These are phyloP conservation scores for Pluteus cervinus DNA, from an alignment of 768 basidiomycete species.

Conservation along the genomic window DNA sequence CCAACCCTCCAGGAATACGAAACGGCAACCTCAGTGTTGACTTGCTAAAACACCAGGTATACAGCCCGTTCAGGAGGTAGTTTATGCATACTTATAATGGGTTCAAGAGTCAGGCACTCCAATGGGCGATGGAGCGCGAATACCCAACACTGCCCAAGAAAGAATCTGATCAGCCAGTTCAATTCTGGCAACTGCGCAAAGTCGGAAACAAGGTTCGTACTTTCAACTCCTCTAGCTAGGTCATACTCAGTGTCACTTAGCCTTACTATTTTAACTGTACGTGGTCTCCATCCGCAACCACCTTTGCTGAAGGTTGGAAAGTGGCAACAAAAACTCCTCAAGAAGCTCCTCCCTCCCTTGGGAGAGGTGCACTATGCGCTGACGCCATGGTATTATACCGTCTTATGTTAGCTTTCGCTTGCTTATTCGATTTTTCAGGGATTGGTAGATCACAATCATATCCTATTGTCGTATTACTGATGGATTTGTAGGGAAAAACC, in stretches of 20 bases:
- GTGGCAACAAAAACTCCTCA: slow-evolving; percentile 83
- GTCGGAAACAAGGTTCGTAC: slow-evolving; percentile 43
- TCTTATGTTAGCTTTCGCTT: not conserved
- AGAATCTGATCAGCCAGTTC: slow-evolving; percentile 68
- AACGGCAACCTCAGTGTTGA: slow-evolving; percentile 66
- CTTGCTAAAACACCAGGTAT: slow-evolving; percentile 80
- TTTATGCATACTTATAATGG: not conserved
- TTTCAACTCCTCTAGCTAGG: not conserved
- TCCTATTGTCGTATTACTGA: not conserved
- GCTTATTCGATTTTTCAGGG: slow-evolving; percentile 23
- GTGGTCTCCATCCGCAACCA: slow-evolving; percentile 13
- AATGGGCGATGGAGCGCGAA: slow-evolving; percentile 82
- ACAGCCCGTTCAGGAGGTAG: no score
- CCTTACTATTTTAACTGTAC: slow-evolving; percentile 65
- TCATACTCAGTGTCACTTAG: slow-evolving; percentile 11
- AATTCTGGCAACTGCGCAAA: slow-evolving; percentile 81
- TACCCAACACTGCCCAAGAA: slow-evolving; percentile 68
- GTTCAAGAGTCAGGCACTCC: slow-evolving; percentile 68
- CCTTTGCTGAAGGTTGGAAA: no score
- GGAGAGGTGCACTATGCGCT: slow-evolving; percentile 81
- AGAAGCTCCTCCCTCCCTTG: slow-evolving; percentile 53
- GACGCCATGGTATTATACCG: slow-evolving; percentile 70
- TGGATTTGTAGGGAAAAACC: slow-evolving; percentile 70
- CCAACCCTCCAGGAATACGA: slow-evolving; percentile 62
- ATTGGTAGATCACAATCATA: slow-evolving; percentile 24